These are phyloP conservation scores for Cercospora janseana DNA, from an alignment of 2,329 filamentous ascomycete genomes.

Conservation along the genomic window DNA sequence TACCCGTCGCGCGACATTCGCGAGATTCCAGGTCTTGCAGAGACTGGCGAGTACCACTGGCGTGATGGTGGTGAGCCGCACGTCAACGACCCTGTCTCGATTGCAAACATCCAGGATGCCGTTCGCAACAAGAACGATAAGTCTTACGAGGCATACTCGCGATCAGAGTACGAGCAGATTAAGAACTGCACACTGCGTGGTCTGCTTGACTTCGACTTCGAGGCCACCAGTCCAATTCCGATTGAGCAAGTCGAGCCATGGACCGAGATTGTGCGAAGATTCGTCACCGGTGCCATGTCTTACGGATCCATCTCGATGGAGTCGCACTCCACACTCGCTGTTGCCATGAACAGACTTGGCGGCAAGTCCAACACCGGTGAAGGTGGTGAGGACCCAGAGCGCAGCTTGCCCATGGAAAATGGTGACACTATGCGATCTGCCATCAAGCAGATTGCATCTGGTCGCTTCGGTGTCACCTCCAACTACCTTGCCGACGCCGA, in stretches of 20 bases:
- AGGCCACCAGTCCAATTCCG: constrained; percentile 77
- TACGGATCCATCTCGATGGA: constrained; percentile 99
- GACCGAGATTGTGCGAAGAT: constrained; percentile 95
- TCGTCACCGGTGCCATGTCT: constrained; percentile 97
- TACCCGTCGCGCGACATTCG: constrained; percentile 78
- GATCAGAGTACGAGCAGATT: constrained; percentile 91
- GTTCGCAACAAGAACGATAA: constrained; percentile 97
- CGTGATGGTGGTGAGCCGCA: constrained; percentile 93
- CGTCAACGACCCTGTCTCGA: constrained; percentile 89
- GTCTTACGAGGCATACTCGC: constrained; percentile 94
- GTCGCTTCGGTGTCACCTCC: constrained; percentile 92
- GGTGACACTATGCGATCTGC: constrained; percentile 96
- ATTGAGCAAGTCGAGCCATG: constrained; percentile 97
- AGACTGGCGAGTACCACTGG: constrained; percentile 98
- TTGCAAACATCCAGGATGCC: constrained; percentile 95
- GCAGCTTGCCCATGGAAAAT: constrained; percentile 80
- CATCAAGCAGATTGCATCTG: constrained; percentile 96
- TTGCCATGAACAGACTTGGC: constrained; percentile 94
- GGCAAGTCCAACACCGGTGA: constrained; percentile 98
- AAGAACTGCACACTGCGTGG: constrained; percentile 94
- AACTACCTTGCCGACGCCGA: constrained; percentile 93
- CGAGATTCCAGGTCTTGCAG: constrained; percentile 74
- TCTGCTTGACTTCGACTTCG: constrained; percentile 93
- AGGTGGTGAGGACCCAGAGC: constrained; percentile 92
- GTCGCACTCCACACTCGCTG: constrained; percentile 89